Conservation (phyloP, 2,329 filamentous ascomycete species). For the Aureobasidium sp. region DNA sequence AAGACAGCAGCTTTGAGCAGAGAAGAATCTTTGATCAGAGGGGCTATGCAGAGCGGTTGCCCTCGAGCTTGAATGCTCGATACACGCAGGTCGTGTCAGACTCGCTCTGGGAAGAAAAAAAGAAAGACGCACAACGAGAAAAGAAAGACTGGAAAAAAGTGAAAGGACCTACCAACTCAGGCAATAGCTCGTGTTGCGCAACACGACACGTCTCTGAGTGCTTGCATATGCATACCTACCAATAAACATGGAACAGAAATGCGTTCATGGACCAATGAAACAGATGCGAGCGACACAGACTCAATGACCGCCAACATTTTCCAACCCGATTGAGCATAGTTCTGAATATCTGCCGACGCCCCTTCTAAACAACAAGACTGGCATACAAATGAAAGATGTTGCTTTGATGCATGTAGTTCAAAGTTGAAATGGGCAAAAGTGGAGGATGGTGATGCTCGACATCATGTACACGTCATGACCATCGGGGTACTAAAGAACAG, state of each 20-base stretch:
- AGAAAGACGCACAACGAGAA: neutral
- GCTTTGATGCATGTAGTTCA: neutral
- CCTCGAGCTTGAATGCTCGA: neutral
- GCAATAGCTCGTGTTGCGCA: neutral
- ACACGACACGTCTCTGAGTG: neutral
- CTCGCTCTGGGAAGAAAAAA: neutral
- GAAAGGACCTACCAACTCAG: neutral
- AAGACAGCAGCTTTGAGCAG: no score
- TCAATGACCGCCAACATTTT: no score
- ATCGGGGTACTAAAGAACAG: neutral
- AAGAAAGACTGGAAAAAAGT: neutral
- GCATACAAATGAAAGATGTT: neutral
- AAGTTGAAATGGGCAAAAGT: neutral
- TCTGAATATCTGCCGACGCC: no score
- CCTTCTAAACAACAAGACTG: neutral
- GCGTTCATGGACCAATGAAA: no score
- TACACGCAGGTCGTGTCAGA: neutral
- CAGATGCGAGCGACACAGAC: no score
- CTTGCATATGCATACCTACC: neutral
- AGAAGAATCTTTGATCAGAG: no score
- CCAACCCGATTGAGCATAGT: no score
- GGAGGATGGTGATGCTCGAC: neutral
- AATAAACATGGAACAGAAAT: neutral
- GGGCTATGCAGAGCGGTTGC: neutral
- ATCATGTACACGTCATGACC: slow-evolving; percentile 6